Evolutionary conservation across 108 stramenopile genomes (phyloP), one percentile per base, ranked within the genome.

Genomic region (Bacterosira constricta): DNA sequence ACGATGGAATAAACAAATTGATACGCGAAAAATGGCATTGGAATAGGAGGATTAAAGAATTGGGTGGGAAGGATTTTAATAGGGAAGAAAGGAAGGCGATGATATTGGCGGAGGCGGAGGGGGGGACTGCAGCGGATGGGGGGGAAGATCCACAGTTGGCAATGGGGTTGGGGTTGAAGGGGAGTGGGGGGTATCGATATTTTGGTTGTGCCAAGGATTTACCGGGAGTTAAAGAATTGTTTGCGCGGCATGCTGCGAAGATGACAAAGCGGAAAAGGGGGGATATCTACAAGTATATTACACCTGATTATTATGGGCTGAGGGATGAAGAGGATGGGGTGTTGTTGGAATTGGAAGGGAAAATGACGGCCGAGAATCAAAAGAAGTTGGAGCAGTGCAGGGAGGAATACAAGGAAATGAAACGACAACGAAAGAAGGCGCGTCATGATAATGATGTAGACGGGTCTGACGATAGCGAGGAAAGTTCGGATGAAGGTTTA

Each of bases 1-100:
- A 99, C 73, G 99, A 99, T 73, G 83, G 88, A 49, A 99, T 99
- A 76, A 99, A 99, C 72, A 94, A 93, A 51, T 86, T 96, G 66
- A 53, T 98, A 11, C 69, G 99, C 55, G 97, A 97, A 75, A 97
- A 97, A 69, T 84, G 73, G 56, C 93, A 95, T 67, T 98, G 98
- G 98, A 96, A 98, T 83, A 75, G 80, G 37, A 83, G 94, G n/a
- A 94, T 97, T 29, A 74, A 76, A 60, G 92, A 95, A 65, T 77
- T 96, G 32, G 96, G 51, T 32, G 92, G 94, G 35, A 74, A 85
- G 34, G 94, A 95, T 84, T 94, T 81, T 75, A 91, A 92, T 73
- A 69, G 71, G 17, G 74, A 88, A 38, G 97, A 95, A 39, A 46
- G 80, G 63, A 75, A 83, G 52, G 81, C 88, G 13, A 86, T 84